These are phyloP conservation scores for Annulohypoxylon maeteangense DNA, from an alignment of 495 filamentous ascomycete genomes.

Conservation along the genomic window DNA sequence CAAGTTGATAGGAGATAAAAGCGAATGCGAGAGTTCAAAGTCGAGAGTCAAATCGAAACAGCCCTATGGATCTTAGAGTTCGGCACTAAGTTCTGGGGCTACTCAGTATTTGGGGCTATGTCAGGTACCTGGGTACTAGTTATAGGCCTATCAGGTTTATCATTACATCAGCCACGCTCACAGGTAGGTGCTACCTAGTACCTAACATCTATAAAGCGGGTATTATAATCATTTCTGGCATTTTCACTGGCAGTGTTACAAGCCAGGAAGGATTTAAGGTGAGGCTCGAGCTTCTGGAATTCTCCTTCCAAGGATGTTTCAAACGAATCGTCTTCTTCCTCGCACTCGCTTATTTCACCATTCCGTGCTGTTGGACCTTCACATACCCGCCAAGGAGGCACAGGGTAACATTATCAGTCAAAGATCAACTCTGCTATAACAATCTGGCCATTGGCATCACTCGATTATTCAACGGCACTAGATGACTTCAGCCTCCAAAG, in stretches of 20 bases:
- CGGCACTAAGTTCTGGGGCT: no score
- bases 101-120: not conserved
- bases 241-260: slow-evolving; percentile 8
- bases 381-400: slow-evolving; percentile 5
- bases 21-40: not conserved
- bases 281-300: slow-evolving; percentile 19
- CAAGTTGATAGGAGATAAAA: not conserved
- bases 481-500: slow-evolving; percentile 7
- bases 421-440: not conserved
- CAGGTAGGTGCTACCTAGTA: no score
- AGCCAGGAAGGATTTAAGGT: slow-evolving; percentile 7
- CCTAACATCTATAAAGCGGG: not conserved
- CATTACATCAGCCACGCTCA: slow-evolving; percentile 7
- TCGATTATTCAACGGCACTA: not conserved
- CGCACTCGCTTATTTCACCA: slow-evolving; percentile 1
- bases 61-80: not conserved
- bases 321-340: not conserved
- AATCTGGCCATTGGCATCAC: not conserved
- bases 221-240: not conserved
- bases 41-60: not conserved
- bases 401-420: not conserved
- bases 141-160: slow-evolving; percentile 1
- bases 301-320: not conserved
- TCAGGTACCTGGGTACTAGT: not conserved
- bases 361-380: not conserved